Base-by-base conservation (phyloP, 192 early-diverging fungal species). In the Kickxella alabastrina region DNA sequence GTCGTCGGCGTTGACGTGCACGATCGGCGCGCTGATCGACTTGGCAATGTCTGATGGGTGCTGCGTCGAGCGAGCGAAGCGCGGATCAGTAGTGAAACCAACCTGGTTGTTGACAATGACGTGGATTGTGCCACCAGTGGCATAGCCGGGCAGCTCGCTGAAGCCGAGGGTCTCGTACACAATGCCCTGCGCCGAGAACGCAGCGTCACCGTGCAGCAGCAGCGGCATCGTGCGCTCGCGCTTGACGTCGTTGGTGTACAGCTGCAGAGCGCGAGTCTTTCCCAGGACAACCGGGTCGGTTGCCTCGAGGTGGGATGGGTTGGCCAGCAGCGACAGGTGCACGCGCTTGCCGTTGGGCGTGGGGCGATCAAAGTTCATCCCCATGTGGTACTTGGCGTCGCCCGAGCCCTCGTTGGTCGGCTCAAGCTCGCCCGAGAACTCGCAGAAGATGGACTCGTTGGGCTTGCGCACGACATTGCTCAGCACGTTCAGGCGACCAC, bases 381-480 rank as follows among this genome's bases (percentile, higher is more conserved):
- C 90, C 68, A 91, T 73, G 68, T 92, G 90, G 80, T 92, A 92
- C 73, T 92, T 92, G 64, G 89, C 90, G 72, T 99, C 96, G 59
- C 96, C 96, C 18, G 93, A 95, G 10, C 96, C 93, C 72, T 99
- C 96, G 55, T 86, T 90, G 57, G 80, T 82, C 37, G 90, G 85
- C 59, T 89, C 91, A 41, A 85, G 68, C 55, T 87, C 80, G 43
- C 92, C 93, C 28, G 88, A 86, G 70, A 98, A 98, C 76, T 99
- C 96, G 67, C 89, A 91, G 75, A 99, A 99, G 68, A 99, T 97
- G 15, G 92, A 95, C 72, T 94, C 91, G 75, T 94, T 92, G 44
- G 94, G 94, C 79, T 97, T 99, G 54, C 93, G 87, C 56, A 99
- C 91, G n/a, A 99, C 96, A 72, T 99, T 99, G 49, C 91, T 90